Base-by-base conservation (phyloP, 164 flowering plant species). In the Nelumbo lutea region DNA sequence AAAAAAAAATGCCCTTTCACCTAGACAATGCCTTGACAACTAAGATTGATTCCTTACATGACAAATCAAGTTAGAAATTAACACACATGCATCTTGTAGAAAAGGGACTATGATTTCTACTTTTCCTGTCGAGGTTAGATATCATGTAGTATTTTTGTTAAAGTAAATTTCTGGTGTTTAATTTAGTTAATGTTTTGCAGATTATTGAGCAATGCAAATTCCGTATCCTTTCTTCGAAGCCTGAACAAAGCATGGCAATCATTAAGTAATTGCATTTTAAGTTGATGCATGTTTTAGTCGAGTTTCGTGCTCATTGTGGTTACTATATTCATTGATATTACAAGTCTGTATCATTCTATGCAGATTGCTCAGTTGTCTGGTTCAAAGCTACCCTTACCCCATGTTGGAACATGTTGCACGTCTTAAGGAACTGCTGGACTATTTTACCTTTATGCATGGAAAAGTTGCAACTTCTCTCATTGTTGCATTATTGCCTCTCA, bases 171-270 rank as follows among this genome's bases (percentile, higher is more conserved):
- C 40, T 13, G 10, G 42, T 56, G 41, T 2, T 69, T 47, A 15
- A 58, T 64, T 64, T 64, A 8, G 52, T 14, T n/a, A n/a, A 50
- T n/a, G 42, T 40, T 14, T 67, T 75, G 70, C 85, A 90, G 97
- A 85, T 92, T 66, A 84, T 92, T 69, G 92, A 92, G 76, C 97
- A 87, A 68, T 84, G 96, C 84, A 92, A 90, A 76, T 84, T 85
- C 68, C 88, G 84, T 46, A 79, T 90, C 70, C 90, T 92, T 67
- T 88, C 96, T 74, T 67, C 80, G 69, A 88, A 92, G 84, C 84
- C 87, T 71, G 90, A 84, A 53, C 86, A 87, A 71, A 79, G 85
- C 78, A 73, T 74, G 70, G 76, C 85, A 61, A 77, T 90, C 42
- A 80, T 86, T 75, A 88, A 84, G 97, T 88, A 82, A 68, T 38